phyloP scores from a whole-genome alignment of 768 basidiomycete genomes.

The Pleurotus sapidus region DNA sequence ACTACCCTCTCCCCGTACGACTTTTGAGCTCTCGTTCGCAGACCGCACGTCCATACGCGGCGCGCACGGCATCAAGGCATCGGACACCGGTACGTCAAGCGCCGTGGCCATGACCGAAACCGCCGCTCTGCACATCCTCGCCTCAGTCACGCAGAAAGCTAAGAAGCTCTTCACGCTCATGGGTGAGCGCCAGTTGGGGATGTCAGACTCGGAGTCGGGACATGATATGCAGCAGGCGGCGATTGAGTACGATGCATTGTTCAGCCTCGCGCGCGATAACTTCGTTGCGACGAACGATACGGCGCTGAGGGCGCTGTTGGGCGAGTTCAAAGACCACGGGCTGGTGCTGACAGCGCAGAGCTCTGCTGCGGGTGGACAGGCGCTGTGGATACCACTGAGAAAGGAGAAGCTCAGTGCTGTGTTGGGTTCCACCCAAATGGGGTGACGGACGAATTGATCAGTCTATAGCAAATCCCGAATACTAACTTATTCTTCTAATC shows the following conservation, averaged over 20 bases:
- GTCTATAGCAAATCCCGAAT: neutral
- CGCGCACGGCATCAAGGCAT: slow-evolving; percentile 21
- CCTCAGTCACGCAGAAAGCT: slow-evolving; percentile 84
- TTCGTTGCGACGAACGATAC: slow-evolving; percentile 91
- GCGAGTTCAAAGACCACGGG: slow-evolving; percentile 91
- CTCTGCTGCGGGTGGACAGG: slow-evolving; percentile 48
- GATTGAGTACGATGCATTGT: slow-evolving; percentile 64
- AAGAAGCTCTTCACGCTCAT: slow-evolving; percentile 78
- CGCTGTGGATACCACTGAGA: slow-evolving; percentile 85
- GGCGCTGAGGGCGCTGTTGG: slow-evolving; percentile 74
- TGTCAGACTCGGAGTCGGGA: slow-evolving; percentile 37
- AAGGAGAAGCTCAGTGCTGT: slow-evolving; percentile 66
- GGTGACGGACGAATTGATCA: neutral
- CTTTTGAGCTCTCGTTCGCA: slow-evolving; percentile 65
- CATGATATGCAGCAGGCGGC: slow-evolving; percentile 53
- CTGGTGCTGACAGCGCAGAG: slow-evolving; percentile 60
- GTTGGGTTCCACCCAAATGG: slow-evolving; percentile 23
- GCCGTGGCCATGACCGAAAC: slow-evolving; percentile 65
- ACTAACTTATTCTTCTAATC: too few relatives aligned
- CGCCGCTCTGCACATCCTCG: slow-evolving; percentile 76
- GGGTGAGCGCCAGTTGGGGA: slow-evolving; percentile 63
- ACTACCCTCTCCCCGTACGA: slow-evolving; percentile 85
- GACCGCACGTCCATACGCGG: slow-evolving; percentile 64
- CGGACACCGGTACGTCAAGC: slow-evolving; percentile 18
- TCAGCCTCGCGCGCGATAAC: slow-evolving; percentile 70